Evolutionary conservation across 371 early-diverging fungal species (phyloP).

Genomic region (Scutellospora calospora): DNA sequence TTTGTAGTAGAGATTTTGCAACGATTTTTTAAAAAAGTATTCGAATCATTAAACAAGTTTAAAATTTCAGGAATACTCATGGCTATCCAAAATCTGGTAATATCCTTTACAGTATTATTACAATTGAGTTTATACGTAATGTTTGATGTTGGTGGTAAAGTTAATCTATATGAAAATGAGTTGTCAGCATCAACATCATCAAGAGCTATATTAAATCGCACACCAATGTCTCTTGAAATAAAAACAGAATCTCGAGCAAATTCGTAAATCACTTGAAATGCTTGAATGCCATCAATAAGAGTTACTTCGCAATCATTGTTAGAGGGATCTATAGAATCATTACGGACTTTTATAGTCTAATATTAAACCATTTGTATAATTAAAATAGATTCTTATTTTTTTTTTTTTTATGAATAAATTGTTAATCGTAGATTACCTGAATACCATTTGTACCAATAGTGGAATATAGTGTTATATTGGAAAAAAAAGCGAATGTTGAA

Average conservation of each 20-base stretch:
- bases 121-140: not conserved
- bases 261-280: conserved; percentile 1
- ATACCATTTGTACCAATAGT: not conserved
- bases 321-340: not conserved
- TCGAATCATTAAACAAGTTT: not conserved
- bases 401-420: too few relatives aligned
- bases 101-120: not conserved
- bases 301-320: conserved; percentile 6
- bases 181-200: too few relatives aligned
- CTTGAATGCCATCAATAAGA: not conserved
- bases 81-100: not conserved
- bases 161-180: too few relatives aligned
- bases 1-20: not conserved
- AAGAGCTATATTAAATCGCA: not conserved
- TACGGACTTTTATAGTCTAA: not conserved
- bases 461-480: not conserved
- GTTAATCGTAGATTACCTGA: not conserved
- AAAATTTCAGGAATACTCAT: not conserved
- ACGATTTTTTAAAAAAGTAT: not conserved
- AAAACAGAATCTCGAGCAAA: too few relatives aligned
- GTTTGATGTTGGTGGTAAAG: too few relatives aligned
- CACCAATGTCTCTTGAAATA: not conserved
- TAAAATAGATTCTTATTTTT: too few relatives aligned
- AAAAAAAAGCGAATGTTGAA: not conserved
- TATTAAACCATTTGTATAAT: too few relatives aligned